phyloP scores from a whole-genome alignment of 345 rosid genomes.

The Raphanus raphanistrum region DNA sequence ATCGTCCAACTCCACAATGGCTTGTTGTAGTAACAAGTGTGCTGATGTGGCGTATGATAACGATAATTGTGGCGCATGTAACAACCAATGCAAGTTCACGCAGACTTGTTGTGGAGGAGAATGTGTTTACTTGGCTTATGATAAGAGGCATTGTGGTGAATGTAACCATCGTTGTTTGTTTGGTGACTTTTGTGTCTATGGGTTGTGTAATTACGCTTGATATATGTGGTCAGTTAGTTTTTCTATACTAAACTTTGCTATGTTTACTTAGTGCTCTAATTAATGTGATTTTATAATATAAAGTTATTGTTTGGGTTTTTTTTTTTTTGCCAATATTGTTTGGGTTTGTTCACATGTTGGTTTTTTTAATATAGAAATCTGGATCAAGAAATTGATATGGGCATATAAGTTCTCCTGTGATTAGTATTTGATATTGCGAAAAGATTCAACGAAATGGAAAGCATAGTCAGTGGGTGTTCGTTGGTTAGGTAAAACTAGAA shows the following conservation, averaged over 20 bases:
- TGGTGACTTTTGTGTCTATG: constrained; percentile 55
- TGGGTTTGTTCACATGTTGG: neutral
- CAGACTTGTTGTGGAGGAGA: constrained; percentile 64
- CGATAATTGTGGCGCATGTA: constrained; percentile 72
- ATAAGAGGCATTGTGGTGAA: constrained; percentile 71
- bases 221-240: constrained; percentile 12
- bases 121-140: constrained; percentile 53
- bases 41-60: constrained; percentile 44
- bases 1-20: constrained; percentile 33
- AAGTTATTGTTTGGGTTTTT: neutral
- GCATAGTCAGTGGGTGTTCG: neutral
- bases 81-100: constrained; percentile 57
- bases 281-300: constrained; percentile 4
- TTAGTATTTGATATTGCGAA: neutral
- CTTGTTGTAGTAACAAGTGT: constrained; percentile 83
- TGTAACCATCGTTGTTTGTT: constrained; percentile 58
- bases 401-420: neutral
- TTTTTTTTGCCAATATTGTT: too few species aligned
- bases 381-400: neutral
- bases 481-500: neutral
- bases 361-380: neutral
- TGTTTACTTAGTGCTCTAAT: neutral
- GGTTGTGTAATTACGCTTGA: constrained; percentile 64
- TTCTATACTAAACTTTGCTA: constrained; percentile 8
- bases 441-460: neutral